Evolutionary conservation across 2,329 filamentous ascomycete species (phyloP).

Genomic region (Byssochlamys sp.): DNA sequence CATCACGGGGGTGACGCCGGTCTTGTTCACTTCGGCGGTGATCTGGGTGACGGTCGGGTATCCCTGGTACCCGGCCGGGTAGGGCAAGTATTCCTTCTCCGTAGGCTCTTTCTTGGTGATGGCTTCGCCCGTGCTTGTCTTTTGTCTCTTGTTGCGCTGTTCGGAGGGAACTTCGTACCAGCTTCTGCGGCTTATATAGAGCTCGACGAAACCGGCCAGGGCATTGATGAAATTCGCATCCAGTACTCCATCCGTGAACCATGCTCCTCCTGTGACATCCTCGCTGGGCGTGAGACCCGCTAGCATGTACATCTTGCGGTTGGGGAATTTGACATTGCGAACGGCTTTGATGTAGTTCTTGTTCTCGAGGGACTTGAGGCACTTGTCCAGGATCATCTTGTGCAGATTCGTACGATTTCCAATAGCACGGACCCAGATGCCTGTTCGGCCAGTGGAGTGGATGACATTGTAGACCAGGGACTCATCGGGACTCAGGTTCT

Average conservation of each 20-base stretch:
- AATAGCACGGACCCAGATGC: slow-evolving; percentile 84
- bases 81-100: slow-evolving; percentile 38
- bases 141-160: slow-evolving; percentile 34
- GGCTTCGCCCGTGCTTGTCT: slow-evolving; percentile 25
- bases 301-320: slow-evolving; percentile 94
- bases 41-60: slow-evolving; percentile 78
- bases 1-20: slow-evolving; percentile 62
- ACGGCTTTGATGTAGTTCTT: slow-evolving; percentile 79
- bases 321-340: slow-evolving; percentile 82
- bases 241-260: slow-evolving; percentile 84
- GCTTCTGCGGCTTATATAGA: slow-evolving; percentile 61
- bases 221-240: slow-evolving; percentile 80
- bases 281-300: slow-evolving; percentile 74
- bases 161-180: slow-evolving; percentile 49
- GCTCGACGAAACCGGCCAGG: slow-evolving; percentile 63
- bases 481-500: slow-evolving; percentile 55
- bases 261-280: slow-evolving; percentile 83
- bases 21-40: slow-evolving; percentile 60
- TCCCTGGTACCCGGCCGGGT: slow-evolving; percentile 56
- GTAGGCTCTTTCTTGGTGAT: slow-evolving; percentile 19
- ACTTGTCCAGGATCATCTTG: slow-evolving; percentile 69
- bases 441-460: slow-evolving; percentile 72
- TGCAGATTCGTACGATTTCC: slow-evolving; percentile 72
- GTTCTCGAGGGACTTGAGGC: slow-evolving; percentile 71
- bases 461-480: slow-evolving; percentile 80